Evolutionary conservation across 129 eudicot genomes (phyloP), one percentile per base, ranked within the genome.

Genomic region (Chrysanthemum lavandulifolium): DNA sequence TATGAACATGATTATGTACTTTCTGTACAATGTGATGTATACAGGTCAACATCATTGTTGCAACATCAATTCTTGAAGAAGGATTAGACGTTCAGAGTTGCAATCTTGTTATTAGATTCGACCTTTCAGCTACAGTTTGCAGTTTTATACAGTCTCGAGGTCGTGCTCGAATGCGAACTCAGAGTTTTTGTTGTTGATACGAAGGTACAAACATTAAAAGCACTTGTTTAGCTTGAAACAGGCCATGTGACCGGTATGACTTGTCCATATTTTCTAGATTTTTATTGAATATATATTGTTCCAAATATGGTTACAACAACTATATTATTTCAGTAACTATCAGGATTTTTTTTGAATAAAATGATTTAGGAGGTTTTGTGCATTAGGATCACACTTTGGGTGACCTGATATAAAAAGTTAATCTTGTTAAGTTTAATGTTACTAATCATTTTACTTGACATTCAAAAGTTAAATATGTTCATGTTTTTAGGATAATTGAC

Each of bases 121-220:
- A 95, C 68, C 94, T 80, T 43, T 82, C 97, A 16, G 73, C 85
- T n/a, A 95, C 86, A 18, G 84, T 90, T 19, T 90, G 99, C 65
- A 90, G 99, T 65, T 95, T 95, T 68, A 95, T 95, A 76, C 99
- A 95, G 81, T 95, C 99, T n/a, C 89, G 96, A 54, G 99, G 99
- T 2, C 94, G 99, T 51, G 99, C 99, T 59, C 85, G 99, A n/a
- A 88, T 83, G 97, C 87, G 75, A 82, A 90, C 75, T 95, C 99
- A 7, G 94, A 86, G 13, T 95, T 95, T 67, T 54, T 95, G 16
- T 54, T 88, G 47, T 82, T 95, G 88, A 83, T 90, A 63, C 61
- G 69, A 60, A 90, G 96, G 99, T 86, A 68, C 33, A 23, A 25
- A 53, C 51, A 36, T 70, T 4, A 61, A 16, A 3, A 53, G 62